Evolutionary conservation across 768 basidiomycete species (phyloP), one percentile per base, ranked within the genome.

Genomic region (Boletus rufocinnamomeus): DNA sequence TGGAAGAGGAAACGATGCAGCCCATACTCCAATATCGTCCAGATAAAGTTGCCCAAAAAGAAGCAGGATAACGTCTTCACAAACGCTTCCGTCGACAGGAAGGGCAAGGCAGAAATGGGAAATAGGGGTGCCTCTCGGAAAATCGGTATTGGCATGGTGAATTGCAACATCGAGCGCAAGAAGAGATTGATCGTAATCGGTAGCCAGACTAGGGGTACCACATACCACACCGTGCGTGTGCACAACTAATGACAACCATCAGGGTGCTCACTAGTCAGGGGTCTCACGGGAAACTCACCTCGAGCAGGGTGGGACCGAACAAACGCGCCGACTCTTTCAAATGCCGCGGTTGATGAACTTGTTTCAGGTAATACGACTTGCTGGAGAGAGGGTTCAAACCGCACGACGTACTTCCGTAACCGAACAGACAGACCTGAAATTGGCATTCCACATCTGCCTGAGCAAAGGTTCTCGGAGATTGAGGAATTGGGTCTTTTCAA

Each of bases 1-100:
- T 99, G 97, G 85, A 99, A 99, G 50, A 99, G 76, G 84, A 98
- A 98, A 43, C 97, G 88, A 75, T 99, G 97, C 67, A 99, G 76
- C 14, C 80, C 77, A 71, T 98, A 99, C 74, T 98, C 97, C 72
- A 97, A 75, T 58, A 97, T 71, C 0, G 97, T 98, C 96, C 96
- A 99, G 56, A 96, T 79, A 50, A 97, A 34, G 71, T 93, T 95
- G 6, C 97, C 97, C 43, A 85, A 51, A 59, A 93, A 72, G 80
- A 95, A 98, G 74, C 86, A 96, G 0, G 76, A 62, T 21, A 82
- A 54, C 0, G 86, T 80, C 65, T 89, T 85, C 11, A 74, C 62
- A 57, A 87, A 75, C 3, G 85, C 81, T 5, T 75, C 71, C 10
- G 73, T 52, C 13, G 91, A 81, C 46, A 89, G 75, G 19, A 77